These are phyloP conservation scores for Exidia glandulosa DNA, from an alignment of 768 basidiomycete genomes.

Conservation along the genomic window DNA sequence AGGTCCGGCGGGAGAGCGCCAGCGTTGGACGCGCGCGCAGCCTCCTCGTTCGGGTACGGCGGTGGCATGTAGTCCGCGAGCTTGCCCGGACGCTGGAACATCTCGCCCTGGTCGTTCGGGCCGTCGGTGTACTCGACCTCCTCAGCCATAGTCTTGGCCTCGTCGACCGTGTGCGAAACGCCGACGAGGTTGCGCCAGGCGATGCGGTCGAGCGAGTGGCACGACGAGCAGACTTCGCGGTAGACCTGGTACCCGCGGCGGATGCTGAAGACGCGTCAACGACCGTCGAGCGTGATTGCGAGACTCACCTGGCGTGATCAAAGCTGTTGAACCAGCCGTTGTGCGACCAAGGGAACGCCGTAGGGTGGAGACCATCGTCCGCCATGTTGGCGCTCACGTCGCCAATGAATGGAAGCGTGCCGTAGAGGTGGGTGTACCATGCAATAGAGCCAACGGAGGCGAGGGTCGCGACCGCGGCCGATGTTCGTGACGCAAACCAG, in stretches of 20 bases:
- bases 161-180: constrained; percentile 90
- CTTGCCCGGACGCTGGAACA: constrained; percentile 98
- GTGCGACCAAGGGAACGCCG: constrained; percentile 85
- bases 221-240: constrained; percentile 97
- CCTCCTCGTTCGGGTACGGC: constrained; percentile 97
- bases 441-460: constrained; percentile 82
- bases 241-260: constrained; percentile 95
- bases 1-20: constrained; percentile 97
- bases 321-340: constrained; percentile 81
- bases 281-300: constrained; percentile 6
- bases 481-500: constrained; percentile 46
- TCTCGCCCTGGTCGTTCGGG: constrained; percentile 88
- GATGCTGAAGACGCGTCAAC: constrained; percentile 43
- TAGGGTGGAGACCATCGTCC: constrained; percentile 90
- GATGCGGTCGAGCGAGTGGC: constrained; percentile 97
- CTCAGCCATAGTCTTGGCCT: constrained; percentile 85
- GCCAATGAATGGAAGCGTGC: constrained; percentile 76
- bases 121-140: constrained; percentile 96
- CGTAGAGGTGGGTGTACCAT: constrained; percentile 95
- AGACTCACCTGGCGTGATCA: constrained; percentile 84
- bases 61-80: constrained; percentile 92
- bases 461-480: constrained; percentile 35
- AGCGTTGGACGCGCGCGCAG: constrained; percentile 84
- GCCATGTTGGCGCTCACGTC: constrained; percentile 89
- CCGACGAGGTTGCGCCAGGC: constrained; percentile 99